Base-by-base conservation (phyloP, 2,329 filamentous ascomycete genomes). In the Monilinia vaccinii-corymbosi region DNA sequence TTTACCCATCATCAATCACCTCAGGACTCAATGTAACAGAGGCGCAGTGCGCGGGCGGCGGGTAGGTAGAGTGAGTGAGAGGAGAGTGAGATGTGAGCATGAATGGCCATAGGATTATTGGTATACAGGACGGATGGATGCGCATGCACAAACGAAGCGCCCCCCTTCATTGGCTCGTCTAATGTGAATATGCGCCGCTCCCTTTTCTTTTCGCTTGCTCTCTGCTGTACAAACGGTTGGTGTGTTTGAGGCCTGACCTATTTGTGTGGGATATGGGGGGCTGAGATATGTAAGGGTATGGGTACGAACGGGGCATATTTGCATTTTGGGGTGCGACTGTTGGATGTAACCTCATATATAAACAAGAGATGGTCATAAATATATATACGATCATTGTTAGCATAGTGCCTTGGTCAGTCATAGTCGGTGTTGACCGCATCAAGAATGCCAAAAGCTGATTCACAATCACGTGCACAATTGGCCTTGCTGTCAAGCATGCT, bases 31-130 rank as follows among this genome's bases (percentile, higher is more conserved):
- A 42, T 42, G 3, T 31, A 31, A 53, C 31, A n/a, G 36, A 53
- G 50, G 50, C 50, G 50, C 50, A 53, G 50, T n/a, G 50, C 50
- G 50, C 50, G 42, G 50, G 11, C 18, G 16, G 50, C 50, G 36
- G 38, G 38, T 44, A 25, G 50, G 38, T 44, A 44, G 28, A 53
- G 50, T 44, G 38, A 53, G 50, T 31, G 50, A 53, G 38, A 53
- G 44, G 44, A 18, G 50, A 28, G n/a, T n/a, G n/a, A n/a, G n/a
- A n/a, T n/a, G n/a, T n/a, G n/a, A n/a, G n/a, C n/a, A n/a, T n/a
- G n/a, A n/a, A n/a, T 34, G 32, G 32, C 32, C 32, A 42, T 52
- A 25, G 23, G 49, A n/a, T n/a, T n/a, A n/a, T n/a, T n/a, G n/a
- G 21, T 11, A 44, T 13, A 44, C 25, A 53, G 36, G 50, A 42